A percentile compares a stretch with the other conserved stretches of the same genome.
Evolutionary conservation across 176 grass and related monocot species (phyloP).

Genomic region (Oryza brachyantha): DNA sequence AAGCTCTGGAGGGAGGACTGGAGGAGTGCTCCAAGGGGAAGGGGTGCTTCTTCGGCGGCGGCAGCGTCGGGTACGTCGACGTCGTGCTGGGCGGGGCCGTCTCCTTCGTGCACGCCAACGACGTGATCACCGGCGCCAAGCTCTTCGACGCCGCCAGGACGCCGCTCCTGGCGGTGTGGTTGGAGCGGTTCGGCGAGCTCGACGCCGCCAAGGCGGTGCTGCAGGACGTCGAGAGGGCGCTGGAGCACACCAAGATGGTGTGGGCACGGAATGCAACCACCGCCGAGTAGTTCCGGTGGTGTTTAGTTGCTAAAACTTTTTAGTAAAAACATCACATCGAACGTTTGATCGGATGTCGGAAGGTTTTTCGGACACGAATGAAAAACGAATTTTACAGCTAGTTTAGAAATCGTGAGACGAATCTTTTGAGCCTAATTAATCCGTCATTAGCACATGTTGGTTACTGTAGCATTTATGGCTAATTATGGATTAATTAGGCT

Average conservation of each 20-base stretch:
- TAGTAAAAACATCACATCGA: too few relatives aligned
- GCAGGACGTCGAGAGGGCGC: background rate
- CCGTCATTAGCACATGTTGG: too few relatives aligned
- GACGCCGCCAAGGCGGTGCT: background rate
- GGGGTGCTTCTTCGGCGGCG: conserved; percentile 46
- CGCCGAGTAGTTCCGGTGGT: too few relatives aligned
- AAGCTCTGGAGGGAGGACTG: conserved; percentile 25
- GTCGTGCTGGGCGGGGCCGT: conserved; percentile 24
- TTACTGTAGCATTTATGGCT: too few relatives aligned
- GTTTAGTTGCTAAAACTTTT: too few relatives aligned
- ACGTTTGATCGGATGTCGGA: too few relatives aligned
- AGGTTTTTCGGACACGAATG: too few relatives aligned
- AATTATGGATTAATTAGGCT: too few relatives aligned
- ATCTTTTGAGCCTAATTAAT: too few relatives aligned
- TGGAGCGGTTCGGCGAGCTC: conserved; percentile 12
- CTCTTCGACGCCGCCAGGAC: conserved; percentile 22
- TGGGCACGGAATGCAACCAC: too few relatives aligned
- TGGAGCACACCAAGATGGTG: background rate
- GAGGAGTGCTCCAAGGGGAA: conserved; percentile 23
- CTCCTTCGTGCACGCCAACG: background rate
- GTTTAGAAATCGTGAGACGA: too few relatives aligned
- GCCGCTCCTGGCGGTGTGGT: conserved; percentile 44
- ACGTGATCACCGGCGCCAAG: background rate
- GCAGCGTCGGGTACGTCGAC: conserved; percentile 40
- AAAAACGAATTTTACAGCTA: too few relatives aligned